Evolutionary conservation across 148 eudicot species (phyloP).

Genomic region (Tetragonia tetragonoides): DNA sequence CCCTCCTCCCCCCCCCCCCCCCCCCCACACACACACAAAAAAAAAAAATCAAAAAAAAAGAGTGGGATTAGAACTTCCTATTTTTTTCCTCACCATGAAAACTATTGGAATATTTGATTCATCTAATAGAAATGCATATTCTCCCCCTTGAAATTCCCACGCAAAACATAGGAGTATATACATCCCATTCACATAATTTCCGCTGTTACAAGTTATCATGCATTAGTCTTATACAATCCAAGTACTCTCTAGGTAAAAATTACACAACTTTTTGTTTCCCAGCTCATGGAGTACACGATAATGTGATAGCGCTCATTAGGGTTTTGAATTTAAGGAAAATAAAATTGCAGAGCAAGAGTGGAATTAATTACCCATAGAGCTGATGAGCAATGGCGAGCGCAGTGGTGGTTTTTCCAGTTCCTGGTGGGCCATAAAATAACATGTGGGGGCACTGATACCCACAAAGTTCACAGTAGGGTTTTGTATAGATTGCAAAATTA

Average conservation of each 20-base stretch:
- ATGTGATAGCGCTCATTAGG: background rate
- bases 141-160: no score
- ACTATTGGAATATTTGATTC: no score
- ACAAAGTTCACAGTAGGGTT: slow-evolving; percentile 21
- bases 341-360: background rate
- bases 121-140: no score
- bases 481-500: background rate
- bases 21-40: no score
- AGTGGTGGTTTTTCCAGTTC: slow-evolving; percentile 94
- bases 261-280: no score
- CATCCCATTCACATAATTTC: background rate
- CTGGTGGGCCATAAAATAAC: slow-evolving; percentile 96
- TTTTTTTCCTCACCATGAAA: no score
- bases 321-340: background rate
- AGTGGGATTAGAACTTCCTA: background rate
- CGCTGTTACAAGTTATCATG: background rate
- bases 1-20: no score
- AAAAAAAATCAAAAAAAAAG: background rate
- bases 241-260: no score
- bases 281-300: background rate
- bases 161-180: no score
- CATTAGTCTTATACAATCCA: background rate
- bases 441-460: slow-evolving; percentile 75
- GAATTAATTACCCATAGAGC: slow-evolving; percentile 67
- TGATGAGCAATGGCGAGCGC: slow-evolving; percentile 93